Conservation (phyloP, 768 basidiomycete species). For the Lactarius akahatsu region DNA sequence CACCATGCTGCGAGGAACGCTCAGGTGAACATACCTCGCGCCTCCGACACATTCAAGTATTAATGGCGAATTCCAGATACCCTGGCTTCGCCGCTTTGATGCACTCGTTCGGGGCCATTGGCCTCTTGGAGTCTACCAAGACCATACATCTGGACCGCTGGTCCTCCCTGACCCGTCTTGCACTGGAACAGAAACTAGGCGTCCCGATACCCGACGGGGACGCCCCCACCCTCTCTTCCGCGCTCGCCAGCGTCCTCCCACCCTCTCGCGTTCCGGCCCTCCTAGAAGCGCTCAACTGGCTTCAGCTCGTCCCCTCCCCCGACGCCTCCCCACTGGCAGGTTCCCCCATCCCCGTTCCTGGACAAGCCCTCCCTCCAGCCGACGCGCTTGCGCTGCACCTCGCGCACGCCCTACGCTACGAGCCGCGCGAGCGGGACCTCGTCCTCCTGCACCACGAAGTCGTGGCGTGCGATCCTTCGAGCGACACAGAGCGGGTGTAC, state of each 20-base stretch:
- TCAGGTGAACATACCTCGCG: conserved; percentile 50
- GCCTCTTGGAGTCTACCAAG: conserved; percentile 54
- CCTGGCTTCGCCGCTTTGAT: conserved; percentile 78
- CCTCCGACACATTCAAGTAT: background rate
- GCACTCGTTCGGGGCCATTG: conserved; percentile 67
- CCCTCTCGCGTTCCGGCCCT: conserved; percentile 34
- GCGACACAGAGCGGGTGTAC: conserved; percentile 49
- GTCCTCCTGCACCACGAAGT: conserved; percentile 87
- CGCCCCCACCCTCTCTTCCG: conserved; percentile 37
- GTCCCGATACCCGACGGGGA: conserved; percentile 35
- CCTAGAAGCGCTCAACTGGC: conserved; percentile 50
- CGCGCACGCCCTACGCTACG: conserved; percentile 68
- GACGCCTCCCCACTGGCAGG: conserved; percentile 20
- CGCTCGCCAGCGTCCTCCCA: conserved; percentile 33
- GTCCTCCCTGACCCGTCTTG: conserved; percentile 41
- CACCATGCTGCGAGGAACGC: conserved; percentile 80
- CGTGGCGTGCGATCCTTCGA: conserved; percentile 42
- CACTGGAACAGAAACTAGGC: conserved; percentile 36
- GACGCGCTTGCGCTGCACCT: conserved; percentile 76
- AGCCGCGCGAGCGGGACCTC: conserved; percentile 73
- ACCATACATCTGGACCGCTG: conserved; percentile 40
- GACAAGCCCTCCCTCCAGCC: conserved; percentile 49
- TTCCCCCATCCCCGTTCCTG: conserved; percentile 47
- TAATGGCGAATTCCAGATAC: conserved; percentile 52
- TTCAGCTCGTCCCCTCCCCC: conserved; percentile 37